Evolutionary conservation across 176 grass and related monocot genomes (phyloP).

Genomic region (Paspalum vaginatum): DNA sequence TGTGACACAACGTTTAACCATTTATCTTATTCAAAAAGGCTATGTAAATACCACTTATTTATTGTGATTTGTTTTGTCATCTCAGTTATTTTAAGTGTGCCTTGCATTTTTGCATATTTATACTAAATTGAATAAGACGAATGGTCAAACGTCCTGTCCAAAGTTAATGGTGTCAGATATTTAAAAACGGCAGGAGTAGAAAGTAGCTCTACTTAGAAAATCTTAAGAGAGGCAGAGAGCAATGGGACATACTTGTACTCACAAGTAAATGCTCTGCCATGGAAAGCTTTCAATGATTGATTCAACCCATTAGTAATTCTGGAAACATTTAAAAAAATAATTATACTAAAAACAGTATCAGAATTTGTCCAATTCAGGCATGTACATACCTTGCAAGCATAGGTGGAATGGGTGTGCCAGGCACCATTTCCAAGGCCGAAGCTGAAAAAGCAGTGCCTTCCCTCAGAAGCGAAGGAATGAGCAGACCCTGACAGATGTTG

Average conservation of each 20-base stretch:
- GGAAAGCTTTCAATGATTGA: constrained; percentile 73
- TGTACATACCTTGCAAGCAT: constrained; percentile 86
- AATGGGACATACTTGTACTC: constrained; percentile 91
- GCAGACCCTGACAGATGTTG: constrained; percentile 72
- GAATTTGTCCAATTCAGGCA: neutral
- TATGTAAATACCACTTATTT: too few relatives aligned
- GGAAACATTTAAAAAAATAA: constrained; percentile 14
- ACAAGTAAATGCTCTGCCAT: constrained; percentile 90
- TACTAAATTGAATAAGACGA: too few relatives aligned
- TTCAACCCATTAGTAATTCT: constrained; percentile 90
- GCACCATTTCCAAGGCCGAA: constrained; percentile 67
- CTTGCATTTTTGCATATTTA: too few relatives aligned
- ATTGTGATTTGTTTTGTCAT: too few relatives aligned
- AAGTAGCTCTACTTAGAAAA: constrained; percentile 37
- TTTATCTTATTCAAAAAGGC: too few relatives aligned
- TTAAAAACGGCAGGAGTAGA: too few relatives aligned
- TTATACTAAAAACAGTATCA: constrained; percentile 20
- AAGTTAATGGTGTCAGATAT: too few relatives aligned
- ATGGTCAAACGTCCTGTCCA: too few relatives aligned
- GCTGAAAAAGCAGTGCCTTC: constrained; percentile 77
- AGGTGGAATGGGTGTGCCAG: constrained; percentile 91
- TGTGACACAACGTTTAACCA: too few relatives aligned
- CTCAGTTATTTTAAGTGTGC: too few relatives aligned
- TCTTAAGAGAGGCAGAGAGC: constrained; percentile 22
- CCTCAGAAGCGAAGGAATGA: constrained; percentile 81